These are phyloP conservation scores for Saturnispora dispora DNA, from an alignment of 805 yeast genomes.

Conservation along the genomic window DNA sequence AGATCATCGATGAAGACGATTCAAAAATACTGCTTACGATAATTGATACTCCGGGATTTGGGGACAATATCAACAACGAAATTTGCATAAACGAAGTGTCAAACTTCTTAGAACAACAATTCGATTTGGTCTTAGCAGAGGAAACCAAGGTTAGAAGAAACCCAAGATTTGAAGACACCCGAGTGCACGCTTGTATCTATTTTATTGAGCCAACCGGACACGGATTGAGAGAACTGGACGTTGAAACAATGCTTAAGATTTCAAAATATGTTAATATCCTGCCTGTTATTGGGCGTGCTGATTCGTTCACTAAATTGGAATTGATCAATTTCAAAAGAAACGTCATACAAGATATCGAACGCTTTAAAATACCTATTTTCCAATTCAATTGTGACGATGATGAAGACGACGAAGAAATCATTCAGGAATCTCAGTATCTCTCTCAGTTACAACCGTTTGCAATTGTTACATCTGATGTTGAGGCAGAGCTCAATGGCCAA, in stretches of 20 bases:
- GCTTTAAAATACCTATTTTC: conserved; percentile 62
- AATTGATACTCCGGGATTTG: conserved; percentile 54
- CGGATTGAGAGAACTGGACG: conserved; percentile 66
- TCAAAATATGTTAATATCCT: conserved; percentile 66
- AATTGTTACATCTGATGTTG: conserved; percentile 54
- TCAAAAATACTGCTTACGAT: conserved; percentile 44
- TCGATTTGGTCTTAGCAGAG: conserved; percentile 71
- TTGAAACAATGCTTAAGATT: conserved; percentile 58
- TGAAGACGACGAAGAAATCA: conserved; percentile 52
- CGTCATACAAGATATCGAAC: conserved; percentile 53
- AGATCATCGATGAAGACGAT: conserved; percentile 53
- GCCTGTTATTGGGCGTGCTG: conserved; percentile 65
- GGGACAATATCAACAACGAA: conserved; percentile 51
- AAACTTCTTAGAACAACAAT: conserved; percentile 63
- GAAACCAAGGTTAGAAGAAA: conserved; percentile 82
- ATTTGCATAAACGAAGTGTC: conserved; percentile 59
- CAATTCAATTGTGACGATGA: conserved; percentile 67
- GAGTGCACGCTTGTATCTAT: conserved; percentile 67
- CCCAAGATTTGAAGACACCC: conserved; percentile 69
- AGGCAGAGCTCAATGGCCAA: conserved; percentile 41
- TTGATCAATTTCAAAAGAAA: conserved; percentile 49
- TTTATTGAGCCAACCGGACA: conserved; percentile 72
- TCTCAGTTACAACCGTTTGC: conserved; percentile 70
- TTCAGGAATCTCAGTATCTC: conserved; percentile 57
- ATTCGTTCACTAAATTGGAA: conserved; percentile 57